Percentiles rank a stretch among this genome's conserved stretches.
Conservation (phyloP, 1,284 basidiomycete species). For the Ganoderma meredithae region DNA sequence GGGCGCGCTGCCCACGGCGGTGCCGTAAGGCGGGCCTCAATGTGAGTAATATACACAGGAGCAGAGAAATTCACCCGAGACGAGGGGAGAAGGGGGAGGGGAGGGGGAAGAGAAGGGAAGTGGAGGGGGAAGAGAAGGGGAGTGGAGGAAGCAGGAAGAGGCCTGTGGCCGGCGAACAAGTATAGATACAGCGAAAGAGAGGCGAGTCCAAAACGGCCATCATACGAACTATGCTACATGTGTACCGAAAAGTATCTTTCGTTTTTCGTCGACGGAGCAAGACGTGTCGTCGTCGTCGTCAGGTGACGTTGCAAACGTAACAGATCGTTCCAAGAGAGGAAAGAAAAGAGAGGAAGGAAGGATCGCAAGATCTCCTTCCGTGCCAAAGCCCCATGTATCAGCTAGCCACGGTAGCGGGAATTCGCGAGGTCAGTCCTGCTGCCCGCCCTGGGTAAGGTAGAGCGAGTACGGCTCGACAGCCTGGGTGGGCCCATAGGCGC, state of each 20-base stretch:
- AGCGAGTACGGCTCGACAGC: constrained; percentile 32
- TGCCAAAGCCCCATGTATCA: background rate
- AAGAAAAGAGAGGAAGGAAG: background rate
- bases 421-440: constrained; percentile 19
- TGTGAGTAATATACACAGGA: constrained; percentile 1
- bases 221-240: constrained; percentile 30
- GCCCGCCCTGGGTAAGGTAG: constrained; percentile 23
- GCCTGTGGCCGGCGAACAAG: background rate
- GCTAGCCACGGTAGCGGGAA: background rate
- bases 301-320: constrained; percentile 21
- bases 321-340: constrained; percentile 15
- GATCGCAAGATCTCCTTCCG: background rate
- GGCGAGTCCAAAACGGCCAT: constrained; percentile 23
- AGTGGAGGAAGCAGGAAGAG: too few species aligned
- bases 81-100: background rate
- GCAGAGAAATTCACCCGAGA: background rate
- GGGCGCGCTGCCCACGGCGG: constrained; percentile 7
- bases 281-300: constrained; percentile 16
- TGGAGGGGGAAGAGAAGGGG: background rate
- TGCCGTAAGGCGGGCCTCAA: constrained; percentile 1
- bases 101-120: background rate
- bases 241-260: constrained; percentile 24
- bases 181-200: constrained; percentile 32
- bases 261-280: constrained; percentile 11
- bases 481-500: constrained; percentile 25